Conservation (phyloP, 257 asterid species). For the Lithospermum erythrorhizon region DNA sequence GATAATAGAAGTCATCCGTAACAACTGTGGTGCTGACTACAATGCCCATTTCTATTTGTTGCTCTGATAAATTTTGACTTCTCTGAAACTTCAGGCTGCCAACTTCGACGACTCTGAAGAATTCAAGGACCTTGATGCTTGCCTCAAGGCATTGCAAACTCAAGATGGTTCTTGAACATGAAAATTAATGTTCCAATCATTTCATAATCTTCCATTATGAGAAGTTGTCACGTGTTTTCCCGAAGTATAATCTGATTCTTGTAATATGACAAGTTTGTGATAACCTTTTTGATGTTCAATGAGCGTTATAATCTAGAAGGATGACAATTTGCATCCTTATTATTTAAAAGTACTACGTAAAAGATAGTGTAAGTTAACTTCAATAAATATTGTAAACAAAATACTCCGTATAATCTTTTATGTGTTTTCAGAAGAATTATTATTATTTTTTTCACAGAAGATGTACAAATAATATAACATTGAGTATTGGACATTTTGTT, state of each 20-base stretch:
- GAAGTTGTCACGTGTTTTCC: neutral
- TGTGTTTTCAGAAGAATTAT: no score
- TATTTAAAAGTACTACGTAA: no score
- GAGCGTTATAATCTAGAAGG: no score
- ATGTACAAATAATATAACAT: no score
- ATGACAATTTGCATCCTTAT: no score
- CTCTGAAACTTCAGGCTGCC: constrained; percentile 27
- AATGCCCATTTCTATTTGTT: neutral
- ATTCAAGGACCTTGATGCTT: constrained; percentile 38
- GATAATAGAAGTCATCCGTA: no score
- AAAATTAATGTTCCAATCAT: neutral
- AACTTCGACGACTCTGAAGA: constrained; percentile 45
- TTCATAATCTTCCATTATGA: neutral
- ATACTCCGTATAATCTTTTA: no score
- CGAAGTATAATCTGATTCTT: neutral
- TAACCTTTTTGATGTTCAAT: neutral
- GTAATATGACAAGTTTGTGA: neutral
- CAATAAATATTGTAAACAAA: no score
- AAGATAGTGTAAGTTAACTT: no score
- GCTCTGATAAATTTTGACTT: neutral
- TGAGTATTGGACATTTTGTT: no score
- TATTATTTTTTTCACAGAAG: no score
- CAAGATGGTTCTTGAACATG: constrained; percentile 13
- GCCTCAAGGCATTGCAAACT: constrained; percentile 39
- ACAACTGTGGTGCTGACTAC: neutral